Conservation (phyloP, 2,329 filamentous ascomycete species). For the Hypoxylon sp. region DNA sequence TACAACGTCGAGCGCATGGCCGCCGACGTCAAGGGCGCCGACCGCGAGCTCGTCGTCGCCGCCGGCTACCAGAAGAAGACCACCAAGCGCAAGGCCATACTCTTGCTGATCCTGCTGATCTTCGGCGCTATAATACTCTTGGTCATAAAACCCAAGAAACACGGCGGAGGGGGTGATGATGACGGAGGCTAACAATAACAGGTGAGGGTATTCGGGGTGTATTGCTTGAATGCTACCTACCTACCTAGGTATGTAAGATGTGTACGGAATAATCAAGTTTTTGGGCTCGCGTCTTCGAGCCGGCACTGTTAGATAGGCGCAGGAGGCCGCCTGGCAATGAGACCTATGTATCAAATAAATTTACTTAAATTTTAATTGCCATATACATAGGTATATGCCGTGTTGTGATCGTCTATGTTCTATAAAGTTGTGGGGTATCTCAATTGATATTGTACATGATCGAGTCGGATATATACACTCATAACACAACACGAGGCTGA, state of each 20-base stretch:
- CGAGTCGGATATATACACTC: slow-evolving; percentile 2
- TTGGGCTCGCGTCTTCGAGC: slow-evolving; percentile 13
- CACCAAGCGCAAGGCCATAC: slow-evolving; percentile 90
- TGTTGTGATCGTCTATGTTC: slow-evolving; percentile 6
- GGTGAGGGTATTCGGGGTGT: background rate
- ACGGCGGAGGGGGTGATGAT: slow-evolving; percentile 26
- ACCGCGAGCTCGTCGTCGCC: slow-evolving; percentile 89
- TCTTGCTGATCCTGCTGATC: slow-evolving; percentile 85
- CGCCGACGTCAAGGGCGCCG: slow-evolving; percentile 90
- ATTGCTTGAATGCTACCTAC: background rate
- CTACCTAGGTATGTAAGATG: slow-evolving; percentile 3
- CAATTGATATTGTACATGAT: slow-evolving; percentile 15
- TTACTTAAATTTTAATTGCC: slow-evolving; percentile 29
- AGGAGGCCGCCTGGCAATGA: slow-evolving; percentile 36
- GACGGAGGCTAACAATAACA: slow-evolving; percentile 15
- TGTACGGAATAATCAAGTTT: slow-evolving; percentile 28
- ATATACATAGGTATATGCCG: slow-evolving; percentile 9
- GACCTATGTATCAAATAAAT: slow-evolving; percentile 23
- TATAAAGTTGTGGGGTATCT: slow-evolving; percentile 21
- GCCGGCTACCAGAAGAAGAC: slow-evolving; percentile 88
- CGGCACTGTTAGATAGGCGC: slow-evolving; percentile 25
- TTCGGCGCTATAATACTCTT: slow-evolving; percentile 87
- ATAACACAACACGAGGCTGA: slow-evolving; percentile 17
- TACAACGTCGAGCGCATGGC: slow-evolving; percentile 98
- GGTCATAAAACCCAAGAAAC: slow-evolving; percentile 77